Percentiles rank a stretch among this genome's conserved stretches.
Evolutionary conservation across 441 rosid species (phyloP).

Genomic region (Dalechampia spathulata): DNA sequence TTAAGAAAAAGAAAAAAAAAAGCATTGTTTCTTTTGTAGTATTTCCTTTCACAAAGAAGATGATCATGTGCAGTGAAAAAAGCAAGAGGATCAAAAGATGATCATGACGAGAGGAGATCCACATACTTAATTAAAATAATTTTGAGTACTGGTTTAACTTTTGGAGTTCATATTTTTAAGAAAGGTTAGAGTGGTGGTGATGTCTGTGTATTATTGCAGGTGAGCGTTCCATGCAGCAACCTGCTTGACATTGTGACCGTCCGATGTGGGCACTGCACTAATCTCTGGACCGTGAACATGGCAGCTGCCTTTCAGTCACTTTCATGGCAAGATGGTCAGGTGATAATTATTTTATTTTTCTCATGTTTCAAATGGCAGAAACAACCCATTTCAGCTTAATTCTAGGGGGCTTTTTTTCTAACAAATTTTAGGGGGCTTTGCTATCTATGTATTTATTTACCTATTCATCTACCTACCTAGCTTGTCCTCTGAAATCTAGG

Average conservation of each 20-base stretch:
- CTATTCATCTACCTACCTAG: not conserved
- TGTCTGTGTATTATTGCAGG: slow-evolving; percentile 34
- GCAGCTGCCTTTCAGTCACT: slow-evolving; percentile 85
- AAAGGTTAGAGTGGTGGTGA: not conserved
- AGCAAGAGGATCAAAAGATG: too few species aligned
- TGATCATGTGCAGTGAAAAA: too few species aligned
- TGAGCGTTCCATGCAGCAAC: slow-evolving; percentile 90
- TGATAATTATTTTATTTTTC: slow-evolving; percentile 6
- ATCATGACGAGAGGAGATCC: not conserved
- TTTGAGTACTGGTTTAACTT: too few species aligned
- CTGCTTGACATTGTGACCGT: slow-evolving; percentile 78
- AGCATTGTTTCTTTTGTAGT: too few species aligned
- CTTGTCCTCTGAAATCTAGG: slow-evolving; percentile 37
- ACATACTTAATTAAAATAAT: not conserved
- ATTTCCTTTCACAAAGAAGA: too few species aligned
- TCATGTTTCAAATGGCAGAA: not conserved
- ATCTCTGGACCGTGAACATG: slow-evolving; percentile 93
- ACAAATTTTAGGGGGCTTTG: slow-evolving; percentile 12
- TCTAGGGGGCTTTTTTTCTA: slow-evolving; percentile 14
- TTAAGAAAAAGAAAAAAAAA: too few species aligned
- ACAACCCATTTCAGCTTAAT: slow-evolving; percentile 1
- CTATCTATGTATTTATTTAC: not conserved
- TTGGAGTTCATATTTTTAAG: too few species aligned
- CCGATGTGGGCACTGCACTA: slow-evolving; percentile 96
- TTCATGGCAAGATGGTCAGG: slow-evolving; percentile 79